Conservation (phyloP, 2,329 filamentous ascomycete genomes). For the Exutisphaerella laricina region DNA sequence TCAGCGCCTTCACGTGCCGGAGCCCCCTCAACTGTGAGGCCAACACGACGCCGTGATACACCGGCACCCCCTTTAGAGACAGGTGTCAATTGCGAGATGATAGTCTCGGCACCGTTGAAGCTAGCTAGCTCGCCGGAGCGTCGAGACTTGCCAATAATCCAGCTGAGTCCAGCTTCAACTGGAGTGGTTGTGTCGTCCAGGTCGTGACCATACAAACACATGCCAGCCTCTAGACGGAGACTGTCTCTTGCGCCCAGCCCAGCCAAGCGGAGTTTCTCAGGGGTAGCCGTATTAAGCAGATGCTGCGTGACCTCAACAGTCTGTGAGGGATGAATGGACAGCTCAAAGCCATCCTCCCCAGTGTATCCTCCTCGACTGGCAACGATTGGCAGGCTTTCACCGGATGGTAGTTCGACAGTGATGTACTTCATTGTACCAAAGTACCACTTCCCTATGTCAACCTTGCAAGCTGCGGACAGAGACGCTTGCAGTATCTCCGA, state of each 20-base stretch:
- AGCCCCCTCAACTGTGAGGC: constrained; percentile 75
- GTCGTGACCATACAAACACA: constrained; percentile 99
- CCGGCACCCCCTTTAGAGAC: constrained; percentile 40
- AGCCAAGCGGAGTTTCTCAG: constrained; percentile 67
- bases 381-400: constrained; percentile 53
- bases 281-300: constrained; percentile 55
- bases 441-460: constrained; percentile 60
- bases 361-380: constrained; percentile 92
- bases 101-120: constrained; percentile 80
- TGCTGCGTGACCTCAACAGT: constrained; percentile 62
- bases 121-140: constrained; percentile 53
- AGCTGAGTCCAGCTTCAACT: constrained; percentile 61
- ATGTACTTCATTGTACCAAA: constrained; percentile 73
- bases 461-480: constrained; percentile 49
- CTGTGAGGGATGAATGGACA: constrained; percentile 68
- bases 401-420: constrained; percentile 57
- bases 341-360: constrained; percentile 96
- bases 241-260: constrained; percentile 89
- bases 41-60: constrained; percentile 68
- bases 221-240: constrained; percentile 87
- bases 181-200: constrained; percentile 73
- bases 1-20: constrained; percentile 84
- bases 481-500: constrained; percentile 61
- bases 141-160: constrained; percentile 80
- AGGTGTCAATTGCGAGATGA: constrained; percentile 66